phyloP scores from a whole-genome alignment of 768 basidiomycete genomes.

The Krasilnikovozyma curviuscula region DNA sequence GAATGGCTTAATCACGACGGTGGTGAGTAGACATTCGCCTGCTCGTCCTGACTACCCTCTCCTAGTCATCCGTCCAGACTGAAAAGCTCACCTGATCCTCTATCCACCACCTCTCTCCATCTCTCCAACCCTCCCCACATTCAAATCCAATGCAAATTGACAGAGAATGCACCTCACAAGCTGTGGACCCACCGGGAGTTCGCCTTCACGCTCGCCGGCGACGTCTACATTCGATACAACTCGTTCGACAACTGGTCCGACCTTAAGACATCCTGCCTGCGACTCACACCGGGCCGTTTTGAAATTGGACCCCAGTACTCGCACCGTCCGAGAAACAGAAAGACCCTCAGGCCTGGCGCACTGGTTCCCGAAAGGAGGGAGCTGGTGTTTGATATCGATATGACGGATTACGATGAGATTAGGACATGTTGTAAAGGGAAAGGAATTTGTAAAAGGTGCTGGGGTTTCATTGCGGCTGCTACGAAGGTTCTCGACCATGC shows the following conservation, averaged over 20 bases:
- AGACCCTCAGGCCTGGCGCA: constrained; percentile 47
- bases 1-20: constrained; percentile 89
- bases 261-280: constrained; percentile 69
- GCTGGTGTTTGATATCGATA: constrained; percentile 98
- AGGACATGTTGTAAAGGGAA: constrained; percentile 87
- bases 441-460: constrained; percentile 77
- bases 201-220: constrained; percentile 74
- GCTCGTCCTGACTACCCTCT: neutral
- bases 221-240: constrained; percentile 86
- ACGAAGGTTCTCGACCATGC: constrained; percentile 64
- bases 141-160: constrained; percentile 39
- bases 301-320: constrained; percentile 93
- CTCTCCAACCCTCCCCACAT: neutral
- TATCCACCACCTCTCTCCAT: neutral
- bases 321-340: constrained; percentile 66
- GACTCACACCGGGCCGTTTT: constrained; percentile 75
- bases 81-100: neutral
- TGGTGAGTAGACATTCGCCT: constrained; percentile 22
- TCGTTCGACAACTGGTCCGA: constrained; percentile 72
- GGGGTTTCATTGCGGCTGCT: constrained; percentile 83
- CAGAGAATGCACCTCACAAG: too few species aligned
- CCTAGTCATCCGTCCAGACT: neutral
- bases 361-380: constrained; percentile 66
- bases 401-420: constrained; percentile 95
- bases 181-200: constrained; percentile 90